phyloP scores from a whole-genome alignment of 2,329 filamentous ascomycete species.

The Epichloe glyceriae region DNA sequence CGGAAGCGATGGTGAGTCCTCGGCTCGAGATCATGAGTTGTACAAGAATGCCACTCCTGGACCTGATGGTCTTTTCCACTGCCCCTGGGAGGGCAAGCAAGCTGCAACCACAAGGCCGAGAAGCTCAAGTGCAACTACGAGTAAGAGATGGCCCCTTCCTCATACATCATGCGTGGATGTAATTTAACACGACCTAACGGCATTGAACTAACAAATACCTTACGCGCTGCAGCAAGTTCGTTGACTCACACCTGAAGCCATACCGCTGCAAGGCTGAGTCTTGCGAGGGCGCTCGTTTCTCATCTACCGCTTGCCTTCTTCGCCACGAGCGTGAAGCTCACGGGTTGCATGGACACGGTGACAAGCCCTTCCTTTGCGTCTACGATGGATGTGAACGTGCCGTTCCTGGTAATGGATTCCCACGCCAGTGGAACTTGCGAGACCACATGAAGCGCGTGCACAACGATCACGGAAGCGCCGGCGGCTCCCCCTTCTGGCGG shows the following conservation, averaged over 20 bases:
- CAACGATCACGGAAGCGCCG: conserved; percentile 40
- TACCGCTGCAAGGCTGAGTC: conserved; percentile 82
- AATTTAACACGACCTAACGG: too few relatives aligned
- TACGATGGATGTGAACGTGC: conserved; percentile 81
- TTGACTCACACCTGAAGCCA: conserved; percentile 92
- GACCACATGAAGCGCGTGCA: conserved; percentile 98
- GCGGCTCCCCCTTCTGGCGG: conserved; percentile 25
- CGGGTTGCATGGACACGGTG: conserved; percentile 86
- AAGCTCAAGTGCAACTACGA: conserved; percentile 99
- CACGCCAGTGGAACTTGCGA: conserved; percentile 86
- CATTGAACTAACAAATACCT: conserved; percentile 11
- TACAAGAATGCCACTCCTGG: conserved; percentile 55
- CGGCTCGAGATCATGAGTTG: conserved; percentile 51
- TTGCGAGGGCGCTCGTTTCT: conserved; percentile 81
- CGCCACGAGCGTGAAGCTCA: conserved; percentile 93
- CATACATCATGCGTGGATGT: neutral
- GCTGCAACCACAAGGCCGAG: conserved; percentile 81
- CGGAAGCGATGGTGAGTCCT: conserved; percentile 37
- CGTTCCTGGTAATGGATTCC: conserved; percentile 74
- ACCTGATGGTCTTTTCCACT: conserved; percentile 79
- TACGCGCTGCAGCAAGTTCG: conserved; percentile 60
- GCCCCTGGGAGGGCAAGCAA: conserved; percentile 61
- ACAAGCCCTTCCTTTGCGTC: conserved; percentile 81
- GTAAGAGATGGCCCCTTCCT: conserved; percentile 42
- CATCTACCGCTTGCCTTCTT: conserved; percentile 86